phyloP scores from a whole-genome alignment of 208 protist species.

The Trichomonas tenax region DNA sequence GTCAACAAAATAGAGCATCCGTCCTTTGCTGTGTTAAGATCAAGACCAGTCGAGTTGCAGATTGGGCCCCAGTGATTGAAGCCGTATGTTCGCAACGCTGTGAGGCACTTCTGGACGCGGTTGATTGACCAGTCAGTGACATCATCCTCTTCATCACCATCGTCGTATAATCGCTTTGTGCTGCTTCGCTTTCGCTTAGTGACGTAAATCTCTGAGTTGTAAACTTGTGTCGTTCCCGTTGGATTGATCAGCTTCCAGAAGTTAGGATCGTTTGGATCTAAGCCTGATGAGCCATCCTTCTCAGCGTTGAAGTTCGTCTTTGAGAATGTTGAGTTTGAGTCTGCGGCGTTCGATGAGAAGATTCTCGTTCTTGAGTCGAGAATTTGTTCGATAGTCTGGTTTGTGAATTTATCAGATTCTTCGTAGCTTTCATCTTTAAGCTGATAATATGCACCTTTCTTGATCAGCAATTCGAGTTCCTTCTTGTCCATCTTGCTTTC shows the following conservation, averaged over 20 bases:
- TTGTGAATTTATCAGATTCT: not conserved
- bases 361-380: not conserved
- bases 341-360: not conserved
- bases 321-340: not conserved
- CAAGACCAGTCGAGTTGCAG: not conserved
- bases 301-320: not conserved
- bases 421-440: not conserved
- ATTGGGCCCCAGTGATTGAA: not conserved
- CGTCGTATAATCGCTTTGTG: not conserved
- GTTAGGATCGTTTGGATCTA: not conserved
- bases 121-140: not conserved
- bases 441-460: slow-evolving; percentile 6
- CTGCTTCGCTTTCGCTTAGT: not conserved
- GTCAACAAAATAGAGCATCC: not conserved
- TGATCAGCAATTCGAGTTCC: slow-evolving; percentile 20
- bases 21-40: not conserved
- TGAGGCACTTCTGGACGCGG: not conserved
- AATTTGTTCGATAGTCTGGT: not conserved
- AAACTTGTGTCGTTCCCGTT: not conserved
- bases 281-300: not conserved
- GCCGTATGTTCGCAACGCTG: not conserved
- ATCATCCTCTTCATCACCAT: not conserved
- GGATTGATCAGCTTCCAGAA: not conserved
- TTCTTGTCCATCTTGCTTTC: not conserved
- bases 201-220: not conserved